Base-by-base conservation (phyloP, 192 early-diverging fungal species). In the Geranomyces variabilis region DNA sequence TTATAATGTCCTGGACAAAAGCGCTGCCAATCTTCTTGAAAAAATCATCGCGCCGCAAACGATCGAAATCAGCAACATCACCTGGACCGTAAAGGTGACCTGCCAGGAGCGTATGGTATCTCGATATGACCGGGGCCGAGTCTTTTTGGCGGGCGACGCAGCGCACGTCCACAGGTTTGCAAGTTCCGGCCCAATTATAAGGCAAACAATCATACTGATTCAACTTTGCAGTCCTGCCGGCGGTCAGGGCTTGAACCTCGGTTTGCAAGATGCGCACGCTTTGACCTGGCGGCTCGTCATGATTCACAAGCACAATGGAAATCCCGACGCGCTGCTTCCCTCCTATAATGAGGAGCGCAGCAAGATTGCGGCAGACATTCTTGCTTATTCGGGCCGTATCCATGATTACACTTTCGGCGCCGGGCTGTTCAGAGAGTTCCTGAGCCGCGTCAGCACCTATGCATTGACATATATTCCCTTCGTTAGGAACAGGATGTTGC, bases 81-180 rank as follows among this genome's bases (percentile, higher is more conserved):
- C 10, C 10, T 57, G 55, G 55, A 9, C 24, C 9, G 55, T 57
- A 10, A 12, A 24, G 14, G 14, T 57, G 24, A 12, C 10, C 14
- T 57, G 10, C 24, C 55, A 57, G 24, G 55, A 57, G 24, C 55
- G 55, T 24, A 57, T 57, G 55, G 55, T 24, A 12, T 19, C 9
- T 10, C 14, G 9, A 9, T 13, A 21, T 24, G 55, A 57, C 24
- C 14, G 13, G 12, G 55, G 24, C 13, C 55, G 55, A 9, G 55
- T 57, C 13, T 57, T 57, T 57, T 10, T 57, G 10, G 24, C 24
- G 9, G 55, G 55, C 10, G 55, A 57, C 24, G 55, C 55, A 10
- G 55, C 55, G 13, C 55, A 57, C 24, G 55, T 57, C 13, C 55
- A 57, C 55, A 57, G 55, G 55, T 57, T n/a, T 13, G 55, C 24